Percentiles rank a stretch among this genome's conserved stretches.
Evolutionary conservation across 345 rosid species (phyloP).

Genomic region (Salix udensis): DNA sequence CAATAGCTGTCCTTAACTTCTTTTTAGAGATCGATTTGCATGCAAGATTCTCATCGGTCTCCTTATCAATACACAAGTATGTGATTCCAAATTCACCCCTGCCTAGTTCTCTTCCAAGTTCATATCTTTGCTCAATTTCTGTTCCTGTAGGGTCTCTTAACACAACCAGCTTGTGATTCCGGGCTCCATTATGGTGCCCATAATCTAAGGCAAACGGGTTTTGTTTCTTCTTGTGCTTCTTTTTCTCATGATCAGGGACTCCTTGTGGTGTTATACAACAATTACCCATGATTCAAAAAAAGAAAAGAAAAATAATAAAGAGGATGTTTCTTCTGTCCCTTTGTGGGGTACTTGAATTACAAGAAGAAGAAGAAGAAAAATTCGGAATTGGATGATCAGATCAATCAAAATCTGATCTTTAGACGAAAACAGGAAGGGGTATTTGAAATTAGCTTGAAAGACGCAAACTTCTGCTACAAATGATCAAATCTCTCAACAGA

Average conservation of each 20-base stretch:
- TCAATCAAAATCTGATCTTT: background rate
- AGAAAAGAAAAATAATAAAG: background rate
- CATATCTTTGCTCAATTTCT: slow-evolving; percentile 28
- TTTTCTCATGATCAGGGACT: background rate
- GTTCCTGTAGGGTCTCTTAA: slow-evolving; percentile 21
- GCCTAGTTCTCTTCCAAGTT: slow-evolving; percentile 33
- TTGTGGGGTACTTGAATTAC: slow-evolving; percentile 11
- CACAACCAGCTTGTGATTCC: slow-evolving; percentile 13
- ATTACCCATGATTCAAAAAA: slow-evolving; percentile 25
- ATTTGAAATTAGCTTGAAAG: background rate
- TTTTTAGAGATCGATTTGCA: slow-evolving; percentile 32
- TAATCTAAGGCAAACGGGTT: slow-evolving; percentile 20
- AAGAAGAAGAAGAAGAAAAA: background rate
- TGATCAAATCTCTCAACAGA: background rate
- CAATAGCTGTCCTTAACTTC: slow-evolving; percentile 31
- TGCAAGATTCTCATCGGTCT: slow-evolving; percentile 22
- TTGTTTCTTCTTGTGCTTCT: slow-evolving; percentile 20
- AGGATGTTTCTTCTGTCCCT: background rate
- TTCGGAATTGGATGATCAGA: background rate
- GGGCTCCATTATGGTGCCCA: slow-evolving; percentile 10
- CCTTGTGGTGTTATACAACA: slow-evolving; percentile 27
- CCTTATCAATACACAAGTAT: slow-evolving; percentile 30
- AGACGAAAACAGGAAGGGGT: slow-evolving; percentile 12
- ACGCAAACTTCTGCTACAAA: slow-evolving; percentile 5
- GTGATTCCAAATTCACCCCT: slow-evolving; percentile 39